A percentile compares a stretch with the other conserved stretches of the same genome.
Evolutionary conservation across 2,329 filamentous ascomycete genomes (phyloP).

Genomic region (Cercospora citrullina): DNA sequence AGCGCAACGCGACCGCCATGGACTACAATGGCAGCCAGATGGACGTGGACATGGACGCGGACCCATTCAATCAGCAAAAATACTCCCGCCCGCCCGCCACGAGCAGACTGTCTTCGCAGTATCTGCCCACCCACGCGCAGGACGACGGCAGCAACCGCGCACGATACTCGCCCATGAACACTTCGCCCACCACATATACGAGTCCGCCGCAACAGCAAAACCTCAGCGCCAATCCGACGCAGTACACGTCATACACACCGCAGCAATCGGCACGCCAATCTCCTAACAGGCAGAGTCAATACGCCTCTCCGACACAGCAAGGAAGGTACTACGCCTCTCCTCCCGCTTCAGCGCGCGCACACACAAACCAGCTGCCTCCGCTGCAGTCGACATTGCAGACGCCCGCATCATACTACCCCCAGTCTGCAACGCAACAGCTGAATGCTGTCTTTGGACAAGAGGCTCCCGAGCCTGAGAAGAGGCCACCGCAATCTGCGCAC

Average conservation of each 20-base stretch:
- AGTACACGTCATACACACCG: conserved; percentile 40
- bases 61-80: conserved; percentile 82
- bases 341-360: conserved; percentile 47
- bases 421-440: conserved; percentile 68
- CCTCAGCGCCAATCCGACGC: conserved; percentile 20
- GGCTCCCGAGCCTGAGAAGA: conserved; percentile 46
- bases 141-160: conserved; percentile 76
- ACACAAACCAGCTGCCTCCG: conserved; percentile 69
- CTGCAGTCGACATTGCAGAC: conserved; percentile 66
- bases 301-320: conserved; percentile 53
- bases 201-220: conserved; percentile 54
- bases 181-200: conserved; percentile 70
- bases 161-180: conserved; percentile 94
- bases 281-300: conserved; percentile 67
- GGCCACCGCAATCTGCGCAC: conserved; percentile 46
- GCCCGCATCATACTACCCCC: conserved; percentile 59
- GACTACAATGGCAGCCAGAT: conserved; percentile 43
- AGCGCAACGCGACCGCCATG: conserved; percentile 25
- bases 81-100: conserved; percentile 72
- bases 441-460: conserved; percentile 65
- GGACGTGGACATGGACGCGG: conserved; percentile 75
- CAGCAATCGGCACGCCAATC: conserved; percentile 68
- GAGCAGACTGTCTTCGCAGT: conserved; percentile 69
- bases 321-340: conserved; percentile 62
- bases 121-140: conserved; percentile 46